phyloP scores from a whole-genome alignment of 2,329 filamentous ascomycete species.

The Macrophomina phaseolina region DNA sequence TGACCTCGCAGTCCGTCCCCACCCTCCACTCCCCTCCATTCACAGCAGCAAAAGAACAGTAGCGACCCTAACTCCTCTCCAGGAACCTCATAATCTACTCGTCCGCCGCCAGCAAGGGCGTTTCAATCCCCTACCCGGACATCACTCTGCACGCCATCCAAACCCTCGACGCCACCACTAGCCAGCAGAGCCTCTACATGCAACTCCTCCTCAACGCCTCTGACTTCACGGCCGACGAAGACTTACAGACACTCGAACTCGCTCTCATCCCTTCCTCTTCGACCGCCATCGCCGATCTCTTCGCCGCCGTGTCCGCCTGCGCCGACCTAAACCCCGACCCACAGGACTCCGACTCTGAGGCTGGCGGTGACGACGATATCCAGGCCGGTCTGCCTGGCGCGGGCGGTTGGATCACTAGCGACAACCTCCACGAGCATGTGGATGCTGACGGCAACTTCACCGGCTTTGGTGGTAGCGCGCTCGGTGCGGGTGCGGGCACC shows the following conservation, averaged over 20 bases:
- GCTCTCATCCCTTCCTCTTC: constrained; percentile 63
- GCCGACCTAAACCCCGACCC: constrained; percentile 77
- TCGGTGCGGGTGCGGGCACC: constrained; percentile 47
- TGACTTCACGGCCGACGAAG: constrained; percentile 64
- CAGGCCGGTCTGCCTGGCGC: constrained; percentile 64
- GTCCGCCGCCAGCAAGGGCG: constrained; percentile 60
- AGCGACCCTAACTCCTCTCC: constrained; percentile 27
- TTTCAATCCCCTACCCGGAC: constrained; percentile 74
- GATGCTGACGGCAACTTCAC: constrained; percentile 48
- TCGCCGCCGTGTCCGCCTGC: constrained; percentile 73
- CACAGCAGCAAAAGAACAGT: constrained; percentile 28
- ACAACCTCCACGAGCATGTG: constrained; percentile 79
- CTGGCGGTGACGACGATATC: constrained; percentile 60
- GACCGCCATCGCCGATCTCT: constrained; percentile 58
- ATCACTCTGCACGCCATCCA: constrained; percentile 79
- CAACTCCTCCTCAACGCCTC: constrained; percentile 56
- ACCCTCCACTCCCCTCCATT: background rate
- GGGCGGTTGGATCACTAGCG: constrained; percentile 86
- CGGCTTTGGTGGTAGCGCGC: constrained; percentile 36
- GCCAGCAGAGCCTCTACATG: constrained; percentile 39
- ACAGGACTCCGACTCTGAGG: constrained; percentile 60
- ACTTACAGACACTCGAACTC: constrained; percentile 69
- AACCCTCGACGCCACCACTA: constrained; percentile 30
- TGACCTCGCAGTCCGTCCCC: constrained; percentile 49
- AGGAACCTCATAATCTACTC: constrained; percentile 70